Base-by-base conservation (phyloP, 2,329 filamentous ascomycete genomes). In the Triangularia verruculosa region DNA sequence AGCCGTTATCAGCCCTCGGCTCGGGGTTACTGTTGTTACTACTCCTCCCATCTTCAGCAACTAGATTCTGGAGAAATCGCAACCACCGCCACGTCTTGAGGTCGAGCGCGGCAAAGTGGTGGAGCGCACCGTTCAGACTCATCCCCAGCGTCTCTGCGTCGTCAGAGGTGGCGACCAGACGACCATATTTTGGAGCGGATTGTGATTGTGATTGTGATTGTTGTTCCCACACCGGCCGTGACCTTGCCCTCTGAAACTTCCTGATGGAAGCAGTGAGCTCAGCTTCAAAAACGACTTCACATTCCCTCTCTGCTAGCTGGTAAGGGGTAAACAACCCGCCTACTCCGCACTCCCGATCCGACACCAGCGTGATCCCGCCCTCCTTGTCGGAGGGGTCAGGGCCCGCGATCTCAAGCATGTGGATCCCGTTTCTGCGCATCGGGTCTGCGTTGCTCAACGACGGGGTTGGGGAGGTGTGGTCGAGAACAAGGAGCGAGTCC, bases 21-120 rank as follows among this genome's bases (percentile, higher is more conserved):
- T 84, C 80, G 1, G 71, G 71, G 32, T 34, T 34, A 39, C 17
- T 39, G 13, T 39, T 39, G 13, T 74, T 64, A 27, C 43, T 65
- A 69, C 70, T 17, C 39, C 39, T 17, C 6, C 74, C 70, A 25
- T 81, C 83, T n/a, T n/a, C 25, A 76, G 74, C 55, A 82, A 74
- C 27, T 56, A 96, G 73, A 64, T 89, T 89, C 71, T 96, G 89
- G 1, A 97, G 73, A 66, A 94, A 86, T 63, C 83, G 83, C 4
- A 98, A 80, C 3, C 96, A 79, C 6, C 82, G 81, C 85, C 89
- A 90, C 7, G 88, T 83, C 1, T 83, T 75, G 17, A 83, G 71
- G 9, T 82, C 78, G 0, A 98, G 77, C 13, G 93, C 77, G 0
- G 84, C 84, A 69, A 97, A 89, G 62, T 89, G 85, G 66, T 86